A percentile compares a stretch with the other conserved stretches of the same genome.
Evolutionary conservation across 352 stramenopile species (phyloP).

Genomic region (Phytophthora ramorum): DNA sequence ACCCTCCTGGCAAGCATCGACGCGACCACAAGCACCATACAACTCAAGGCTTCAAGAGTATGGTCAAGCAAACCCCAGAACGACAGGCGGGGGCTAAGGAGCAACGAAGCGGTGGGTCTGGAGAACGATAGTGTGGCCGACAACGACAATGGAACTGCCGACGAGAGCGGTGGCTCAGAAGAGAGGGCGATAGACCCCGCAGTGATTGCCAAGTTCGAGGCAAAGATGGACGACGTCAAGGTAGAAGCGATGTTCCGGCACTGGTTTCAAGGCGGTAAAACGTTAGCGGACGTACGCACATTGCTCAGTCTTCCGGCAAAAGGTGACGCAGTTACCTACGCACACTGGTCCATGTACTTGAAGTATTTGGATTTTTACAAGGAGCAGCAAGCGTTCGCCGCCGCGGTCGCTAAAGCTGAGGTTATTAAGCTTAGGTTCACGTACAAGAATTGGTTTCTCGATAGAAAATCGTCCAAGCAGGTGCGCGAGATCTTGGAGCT

Average conservation of each 20-base stretch:
- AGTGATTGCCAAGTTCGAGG: not conserved
- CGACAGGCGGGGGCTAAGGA: not conserved
- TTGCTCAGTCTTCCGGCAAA: constrained; percentile 19
- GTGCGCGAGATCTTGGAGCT: constrained; percentile 14
- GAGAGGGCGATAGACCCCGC: constrained; percentile 7
- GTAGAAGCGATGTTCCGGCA: constrained; percentile 8
- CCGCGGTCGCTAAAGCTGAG: constrained; percentile 3
- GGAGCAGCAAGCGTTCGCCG: constrained; percentile 14
- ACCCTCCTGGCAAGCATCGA: not conserved
- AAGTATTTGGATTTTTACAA: constrained; percentile 23
- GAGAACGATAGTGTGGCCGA: not conserved
- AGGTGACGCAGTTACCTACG: constrained; percentile 12
- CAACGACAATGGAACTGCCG: not conserved
- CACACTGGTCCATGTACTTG: constrained; percentile 19
- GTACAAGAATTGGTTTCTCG: constrained; percentile 26
- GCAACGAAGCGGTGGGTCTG: not conserved
- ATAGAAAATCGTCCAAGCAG: constrained; percentile 6
- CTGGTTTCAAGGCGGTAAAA: constrained; percentile 25
- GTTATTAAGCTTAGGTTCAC: constrained; percentile 3
- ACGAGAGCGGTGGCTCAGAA: not conserved
- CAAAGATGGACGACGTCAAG: constrained; percentile 3
- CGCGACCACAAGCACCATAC: too few relatives aligned
- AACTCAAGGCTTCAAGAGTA: not conserved
- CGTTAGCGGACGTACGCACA: constrained; percentile 10
- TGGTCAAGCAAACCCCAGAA: not conserved